These are phyloP conservation scores for Mycena belliarum DNA, from an alignment of 768 basidiomycete species.

Conservation along the genomic window DNA sequence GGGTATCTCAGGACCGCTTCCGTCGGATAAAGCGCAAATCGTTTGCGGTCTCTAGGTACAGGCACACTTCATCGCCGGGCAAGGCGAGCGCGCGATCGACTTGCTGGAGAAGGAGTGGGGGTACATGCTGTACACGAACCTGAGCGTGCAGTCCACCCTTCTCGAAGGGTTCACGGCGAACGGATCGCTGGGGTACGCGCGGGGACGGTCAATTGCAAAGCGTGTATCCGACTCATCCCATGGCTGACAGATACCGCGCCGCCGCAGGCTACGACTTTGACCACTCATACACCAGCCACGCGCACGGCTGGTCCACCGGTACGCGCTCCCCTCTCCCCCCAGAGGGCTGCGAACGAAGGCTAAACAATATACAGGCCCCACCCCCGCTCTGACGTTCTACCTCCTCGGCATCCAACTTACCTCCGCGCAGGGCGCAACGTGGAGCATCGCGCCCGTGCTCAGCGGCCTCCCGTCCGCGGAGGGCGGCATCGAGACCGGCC, in stretches of 20 bases:
- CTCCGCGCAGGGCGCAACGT: conserved; percentile 40
- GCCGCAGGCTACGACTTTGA: conserved; percentile 49
- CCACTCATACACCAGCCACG: conserved; percentile 46
- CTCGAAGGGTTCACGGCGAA: conserved; percentile 51
- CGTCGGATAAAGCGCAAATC: background rate
- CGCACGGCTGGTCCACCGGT: conserved; percentile 49
- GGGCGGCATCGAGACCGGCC: conserved; percentile 46
- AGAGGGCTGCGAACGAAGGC: no score
- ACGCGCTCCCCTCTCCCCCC: no score
- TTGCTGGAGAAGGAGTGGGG: conserved; percentile 50
- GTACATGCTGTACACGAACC: conserved; percentile 49
- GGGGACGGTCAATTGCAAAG: no score
- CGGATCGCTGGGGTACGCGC: conserved; percentile 43
- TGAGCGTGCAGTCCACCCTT: conserved; percentile 40
- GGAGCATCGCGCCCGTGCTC: conserved; percentile 45
- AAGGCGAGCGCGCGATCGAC: conserved; percentile 48
- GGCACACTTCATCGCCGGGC: conserved; percentile 49
- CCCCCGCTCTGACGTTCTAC: conserved; percentile 49
- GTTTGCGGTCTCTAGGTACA: conserved; percentile 39
- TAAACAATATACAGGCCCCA: conserved; percentile 34
- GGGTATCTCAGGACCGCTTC: background rate
- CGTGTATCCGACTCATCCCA: background rate
- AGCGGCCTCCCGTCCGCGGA: conserved; percentile 42
- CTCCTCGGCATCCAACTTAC: conserved; percentile 46
- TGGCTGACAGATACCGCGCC: conserved; percentile 37